Conservation (phyloP, 306 rosid genomes). For the Cicer pinnatifidum region DNA sequence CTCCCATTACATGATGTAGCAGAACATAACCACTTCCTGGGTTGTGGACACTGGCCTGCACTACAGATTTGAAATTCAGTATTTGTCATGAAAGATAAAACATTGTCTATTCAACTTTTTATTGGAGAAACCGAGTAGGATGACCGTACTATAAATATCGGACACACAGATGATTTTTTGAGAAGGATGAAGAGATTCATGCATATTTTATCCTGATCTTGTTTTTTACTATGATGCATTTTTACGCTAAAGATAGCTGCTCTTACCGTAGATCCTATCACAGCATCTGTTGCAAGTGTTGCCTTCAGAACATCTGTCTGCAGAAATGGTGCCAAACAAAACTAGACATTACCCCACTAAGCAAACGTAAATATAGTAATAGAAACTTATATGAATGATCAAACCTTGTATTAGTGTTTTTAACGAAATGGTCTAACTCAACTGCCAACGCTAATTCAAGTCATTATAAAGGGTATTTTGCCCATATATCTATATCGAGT, state of each 20-base stretch:
- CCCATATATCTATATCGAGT: conserved; percentile 2
- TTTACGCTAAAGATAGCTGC: conserved; percentile 26
- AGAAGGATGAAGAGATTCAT: conserved; percentile 30
- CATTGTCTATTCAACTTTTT: neutral
- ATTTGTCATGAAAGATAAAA: conserved; percentile 34
- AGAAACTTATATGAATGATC: conserved; percentile 11
- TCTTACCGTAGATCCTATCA: conserved; percentile 84
- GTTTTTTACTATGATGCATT: conserved; percentile 7
- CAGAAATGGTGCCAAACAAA: conserved; percentile 46
- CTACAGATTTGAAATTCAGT: conserved; percentile 32
- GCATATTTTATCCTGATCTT: conserved; percentile 20
- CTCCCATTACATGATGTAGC: conserved; percentile 99
- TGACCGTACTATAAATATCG: conserved; percentile 17
- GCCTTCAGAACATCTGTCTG: conserved; percentile 92
- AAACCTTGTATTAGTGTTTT: conserved; percentile 2
- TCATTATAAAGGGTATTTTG: conserved; percentile 1
- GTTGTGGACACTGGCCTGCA: conserved; percentile 78
- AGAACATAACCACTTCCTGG: conserved; percentile 98
- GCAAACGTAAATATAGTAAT: conserved; percentile 21
- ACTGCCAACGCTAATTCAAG: neutral
- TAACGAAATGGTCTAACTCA: neutral
- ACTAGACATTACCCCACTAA: conserved; percentile 27
- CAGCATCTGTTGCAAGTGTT: conserved; percentile 92
- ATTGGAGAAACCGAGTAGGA: conserved; percentile 38
- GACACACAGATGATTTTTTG: neutral